phyloP scores from a whole-genome alignment of 805 yeast genomes.

The Spathaspora gorwiae region DNA sequence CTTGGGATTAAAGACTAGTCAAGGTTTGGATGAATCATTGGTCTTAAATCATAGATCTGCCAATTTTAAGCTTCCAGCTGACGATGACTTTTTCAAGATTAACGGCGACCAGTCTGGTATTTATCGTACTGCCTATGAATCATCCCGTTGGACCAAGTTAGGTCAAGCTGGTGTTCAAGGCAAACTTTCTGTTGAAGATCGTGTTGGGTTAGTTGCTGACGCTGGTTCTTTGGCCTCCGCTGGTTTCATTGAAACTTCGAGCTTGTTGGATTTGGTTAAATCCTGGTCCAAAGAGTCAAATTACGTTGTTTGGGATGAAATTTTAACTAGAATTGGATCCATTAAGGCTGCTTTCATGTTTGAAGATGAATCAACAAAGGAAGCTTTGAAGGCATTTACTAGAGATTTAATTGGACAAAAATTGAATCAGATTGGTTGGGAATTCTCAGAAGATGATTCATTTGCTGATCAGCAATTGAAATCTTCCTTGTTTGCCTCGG shows the following conservation, averaged over 20 bases:
- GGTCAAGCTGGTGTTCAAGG: conserved; percentile 57
- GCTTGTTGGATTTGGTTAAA: conserved; percentile 54
- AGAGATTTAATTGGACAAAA: conserved; percentile 53
- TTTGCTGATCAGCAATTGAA: conserved; percentile 65
- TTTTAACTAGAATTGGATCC: conserved; percentile 44
- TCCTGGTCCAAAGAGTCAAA: conserved; percentile 57
- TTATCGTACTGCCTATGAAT: conserved; percentile 66
- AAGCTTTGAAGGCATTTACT: conserved; percentile 48
- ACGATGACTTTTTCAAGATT: conserved; percentile 57
- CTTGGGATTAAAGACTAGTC: conserved; percentile 54
- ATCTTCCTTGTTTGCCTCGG: conserved; percentile 56
- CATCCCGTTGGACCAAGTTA: conserved; percentile 64
- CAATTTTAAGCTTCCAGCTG: conserved; percentile 34
- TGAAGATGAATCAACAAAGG: conserved; percentile 43
- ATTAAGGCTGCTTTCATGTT: conserved; percentile 53
- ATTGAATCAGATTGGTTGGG: conserved; percentile 59
- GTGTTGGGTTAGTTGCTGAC: conserved; percentile 79
- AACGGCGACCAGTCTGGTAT: conserved; percentile 74
- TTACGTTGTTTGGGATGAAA: conserved; percentile 66
- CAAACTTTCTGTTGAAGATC: conserved; percentile 66
- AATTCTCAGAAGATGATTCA: conserved; percentile 50
- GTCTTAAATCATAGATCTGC: conserved; percentile 45
- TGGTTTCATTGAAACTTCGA: conserved; percentile 61
- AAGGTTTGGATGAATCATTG: conserved; percentile 57
- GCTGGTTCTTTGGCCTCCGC: conserved; percentile 67